phyloP scores from a whole-genome alignment of 1,284 basidiomycete species.

The Cryptococcus maquisensis region DNA sequence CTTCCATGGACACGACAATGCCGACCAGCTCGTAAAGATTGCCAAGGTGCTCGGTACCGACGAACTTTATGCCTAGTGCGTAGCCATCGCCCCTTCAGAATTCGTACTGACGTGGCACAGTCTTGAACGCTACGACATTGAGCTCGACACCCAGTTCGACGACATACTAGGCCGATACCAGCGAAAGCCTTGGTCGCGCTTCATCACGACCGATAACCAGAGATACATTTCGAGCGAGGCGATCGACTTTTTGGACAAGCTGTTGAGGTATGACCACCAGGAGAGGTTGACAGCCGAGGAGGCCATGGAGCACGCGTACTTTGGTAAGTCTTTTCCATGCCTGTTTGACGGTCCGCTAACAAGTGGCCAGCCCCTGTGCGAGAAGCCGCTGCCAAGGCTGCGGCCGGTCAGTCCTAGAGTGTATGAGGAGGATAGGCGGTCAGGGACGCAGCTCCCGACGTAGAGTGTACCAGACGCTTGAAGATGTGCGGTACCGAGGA shows the following conservation, averaged over 20 bases:
- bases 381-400: constrained; percentile 18
- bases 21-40: constrained; percentile 98
- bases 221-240: constrained; percentile 96
- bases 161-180: constrained; percentile 86
- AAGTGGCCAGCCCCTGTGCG: constrained; percentile 21
- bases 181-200: constrained; percentile 88
- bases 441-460: no score
- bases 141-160: constrained; percentile 83
- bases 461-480: neutral
- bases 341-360: neutral
- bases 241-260: constrained; percentile 93
- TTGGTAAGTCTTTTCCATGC: constrained; percentile 56
- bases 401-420: neutral
- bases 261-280: constrained; percentile 92
- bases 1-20: constrained; percentile 99
- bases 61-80: constrained; percentile 68
- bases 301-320: constrained; percentile 83
- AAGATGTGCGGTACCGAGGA: neutral
- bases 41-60: constrained; percentile 96
- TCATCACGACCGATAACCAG: constrained; percentile 90
- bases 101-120: constrained; percentile 7
- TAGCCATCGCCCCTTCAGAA: constrained; percentile 3
- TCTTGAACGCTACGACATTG: constrained; percentile 91
- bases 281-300: constrained; percentile 91
- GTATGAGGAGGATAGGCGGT: no score